These are phyloP conservation scores for Cryomyces minteri DNA, from an alignment of 495 filamentous ascomycete species.

Conservation along the genomic window DNA sequence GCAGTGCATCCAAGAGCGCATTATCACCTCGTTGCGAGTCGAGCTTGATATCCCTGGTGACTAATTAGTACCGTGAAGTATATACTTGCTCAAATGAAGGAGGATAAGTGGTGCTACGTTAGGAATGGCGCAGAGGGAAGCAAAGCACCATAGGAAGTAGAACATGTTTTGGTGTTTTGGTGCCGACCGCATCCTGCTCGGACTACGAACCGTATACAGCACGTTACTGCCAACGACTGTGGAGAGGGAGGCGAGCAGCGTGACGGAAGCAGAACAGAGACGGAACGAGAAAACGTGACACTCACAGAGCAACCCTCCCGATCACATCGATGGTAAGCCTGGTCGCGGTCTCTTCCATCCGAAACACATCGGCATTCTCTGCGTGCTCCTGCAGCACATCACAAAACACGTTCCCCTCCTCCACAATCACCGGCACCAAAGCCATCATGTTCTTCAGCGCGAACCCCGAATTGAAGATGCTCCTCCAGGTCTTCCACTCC, in stretches of 20 bases:
- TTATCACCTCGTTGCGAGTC: conserved; percentile 17
- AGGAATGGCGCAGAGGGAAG: no score
- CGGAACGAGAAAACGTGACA: neutral
- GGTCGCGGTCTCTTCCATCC: conserved; percentile 16
- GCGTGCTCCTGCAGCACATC: conserved; percentile 17
- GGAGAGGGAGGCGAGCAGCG: no score
- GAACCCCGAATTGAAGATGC: conserved; percentile 30
- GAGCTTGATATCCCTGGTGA: conserved; percentile 4
- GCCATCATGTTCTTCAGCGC: conserved; percentile 19
- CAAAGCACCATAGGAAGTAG: no score
- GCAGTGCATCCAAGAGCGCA: conserved; percentile 16
- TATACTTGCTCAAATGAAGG: no score
- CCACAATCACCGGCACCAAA: conserved; percentile 23
- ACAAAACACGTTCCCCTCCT: conserved; percentile 21
- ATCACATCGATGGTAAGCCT: conserved; percentile 27
- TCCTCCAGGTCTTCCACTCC: conserved; percentile 25
- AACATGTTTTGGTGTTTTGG: no score
- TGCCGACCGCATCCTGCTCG: no score
- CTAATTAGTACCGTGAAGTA: conserved; percentile 2
- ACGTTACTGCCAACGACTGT: no score
- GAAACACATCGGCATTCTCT: conserved; percentile 15
- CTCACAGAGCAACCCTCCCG: conserved; percentile 22
- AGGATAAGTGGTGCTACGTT: no score
- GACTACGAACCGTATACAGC: no score
- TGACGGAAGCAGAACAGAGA: neutral